Evolutionary conservation across 345 rosid species (phyloP).

Genomic region (Anacardium occidentale): DNA sequence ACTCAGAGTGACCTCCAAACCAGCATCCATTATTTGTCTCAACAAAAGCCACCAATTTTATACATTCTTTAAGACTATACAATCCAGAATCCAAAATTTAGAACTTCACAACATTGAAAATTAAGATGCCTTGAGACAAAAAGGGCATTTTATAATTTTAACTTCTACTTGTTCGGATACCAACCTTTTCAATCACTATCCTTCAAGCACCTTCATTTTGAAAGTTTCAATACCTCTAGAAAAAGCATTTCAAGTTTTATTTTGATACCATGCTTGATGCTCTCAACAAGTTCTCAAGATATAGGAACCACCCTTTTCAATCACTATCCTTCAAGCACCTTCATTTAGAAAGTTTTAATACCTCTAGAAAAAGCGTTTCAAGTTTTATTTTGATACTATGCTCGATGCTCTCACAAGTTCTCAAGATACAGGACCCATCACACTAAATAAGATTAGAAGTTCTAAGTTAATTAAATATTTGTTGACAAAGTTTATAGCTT

Average conservation of each 20-base stretch:
- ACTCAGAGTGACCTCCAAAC: neutral
- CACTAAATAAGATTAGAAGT: neutral
- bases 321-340: neutral
- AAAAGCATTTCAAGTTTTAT: neutral
- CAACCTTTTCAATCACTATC: neutral
- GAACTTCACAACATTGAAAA: no score
- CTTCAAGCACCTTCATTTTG: neutral
- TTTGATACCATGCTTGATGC: neutral
- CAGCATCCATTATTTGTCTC: neutral
- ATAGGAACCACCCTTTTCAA: neutral
- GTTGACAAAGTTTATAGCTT: neutral
- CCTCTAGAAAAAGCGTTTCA: neutral
- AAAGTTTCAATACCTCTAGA: neutral
- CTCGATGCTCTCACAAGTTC: neutral
- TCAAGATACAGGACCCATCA: neutral
- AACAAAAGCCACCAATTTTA: slow-evolving; percentile 7
- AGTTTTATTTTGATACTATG: neutral
- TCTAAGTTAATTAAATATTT: neutral
- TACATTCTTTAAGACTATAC: neutral
- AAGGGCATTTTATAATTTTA: neutral
- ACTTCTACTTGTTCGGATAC: neutral
- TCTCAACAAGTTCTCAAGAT: neutral
- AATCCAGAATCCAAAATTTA: neutral
- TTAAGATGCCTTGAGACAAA: neutral
- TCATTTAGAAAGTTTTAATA: neutral